These are phyloP conservation scores for Heterobasidion occidentale DNA, from an alignment of 1,284 basidiomycete genomes.

Conservation along the genomic window DNA sequence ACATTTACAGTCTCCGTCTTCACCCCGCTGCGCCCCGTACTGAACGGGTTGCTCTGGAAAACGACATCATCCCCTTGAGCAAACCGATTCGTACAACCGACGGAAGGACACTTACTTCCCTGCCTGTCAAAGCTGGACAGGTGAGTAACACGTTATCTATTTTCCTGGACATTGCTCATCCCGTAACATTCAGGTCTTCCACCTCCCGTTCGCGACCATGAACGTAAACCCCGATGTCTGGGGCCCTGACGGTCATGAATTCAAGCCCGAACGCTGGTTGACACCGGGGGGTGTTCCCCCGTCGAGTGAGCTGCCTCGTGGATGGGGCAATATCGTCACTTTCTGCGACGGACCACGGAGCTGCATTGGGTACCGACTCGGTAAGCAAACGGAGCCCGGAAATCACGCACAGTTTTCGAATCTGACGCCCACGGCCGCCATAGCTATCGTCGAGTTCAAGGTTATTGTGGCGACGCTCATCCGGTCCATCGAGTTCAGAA, in stretches of 20 bases:
- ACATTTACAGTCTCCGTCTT: constrained; percentile 12
- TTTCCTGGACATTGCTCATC: background rate
- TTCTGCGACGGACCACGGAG: constrained; percentile 14
- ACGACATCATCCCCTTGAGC: constrained; percentile 16
- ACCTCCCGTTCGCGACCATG: constrained; percentile 15
- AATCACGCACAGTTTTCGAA: background rate
- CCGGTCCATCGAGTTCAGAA: constrained; percentile 26
- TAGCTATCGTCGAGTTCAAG: constrained; percentile 32
- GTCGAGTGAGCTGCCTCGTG: constrained; percentile 2
- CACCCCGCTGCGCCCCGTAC: constrained; percentile 15
- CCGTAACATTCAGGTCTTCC: constrained; percentile 9
- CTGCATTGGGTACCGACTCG: constrained; percentile 9
- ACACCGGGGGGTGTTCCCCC: background rate
- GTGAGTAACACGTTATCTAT: constrained; percentile 2
- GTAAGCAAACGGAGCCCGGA: background rate
- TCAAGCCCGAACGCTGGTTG: constrained; percentile 15
- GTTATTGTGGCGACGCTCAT: constrained; percentile 29
- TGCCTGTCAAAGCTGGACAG: constrained; percentile 16
- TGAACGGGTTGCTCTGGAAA: constrained; percentile 11
- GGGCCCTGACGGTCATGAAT: constrained; percentile 18
- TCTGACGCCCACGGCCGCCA: background rate
- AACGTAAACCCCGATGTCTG: constrained; percentile 18
- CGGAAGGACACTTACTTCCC: constrained; percentile 9
- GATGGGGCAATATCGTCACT: constrained; percentile 9
- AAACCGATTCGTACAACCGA: constrained; percentile 12